Conservation (phyloP, 106 monocot species). For the Platanthera zijinensis region DNA sequence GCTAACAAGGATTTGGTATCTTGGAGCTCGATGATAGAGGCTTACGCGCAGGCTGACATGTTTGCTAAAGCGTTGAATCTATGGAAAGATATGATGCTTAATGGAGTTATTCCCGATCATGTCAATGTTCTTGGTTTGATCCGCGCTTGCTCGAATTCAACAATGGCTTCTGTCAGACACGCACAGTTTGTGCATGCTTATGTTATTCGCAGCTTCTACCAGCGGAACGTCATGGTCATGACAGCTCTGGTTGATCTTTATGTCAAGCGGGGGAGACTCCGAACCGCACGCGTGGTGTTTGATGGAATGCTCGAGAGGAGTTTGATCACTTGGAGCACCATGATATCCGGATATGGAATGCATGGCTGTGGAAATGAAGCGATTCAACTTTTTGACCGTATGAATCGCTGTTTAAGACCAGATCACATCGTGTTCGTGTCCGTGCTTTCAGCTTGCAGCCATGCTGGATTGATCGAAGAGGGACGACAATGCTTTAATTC, state of each 20-base stretch:
- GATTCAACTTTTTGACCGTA: conserved; percentile 16
- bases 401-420: conserved; percentile 9
- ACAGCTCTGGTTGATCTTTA: conserved; percentile 27
- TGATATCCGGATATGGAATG: conserved; percentile 39
- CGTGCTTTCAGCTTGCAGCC: conserved; percentile 32
- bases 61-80: conserved; percentile 27
- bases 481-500: conserved; percentile 27
- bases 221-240: conserved; percentile 16
- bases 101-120: conserved; percentile 7
- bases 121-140: conserved; percentile 16
- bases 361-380: conserved; percentile 26
- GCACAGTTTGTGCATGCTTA: conserved; percentile 19
- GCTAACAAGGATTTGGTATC: conserved; percentile 26
- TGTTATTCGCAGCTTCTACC: conserved; percentile 11
- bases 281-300: conserved; percentile 18
- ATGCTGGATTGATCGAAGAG: conserved; percentile 23
- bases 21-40: conserved; percentile 63
- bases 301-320: conserved; percentile 19
- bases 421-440: conserved; percentile 32
- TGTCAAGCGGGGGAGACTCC: conserved; percentile 17
- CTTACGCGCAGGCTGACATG: conserved; percentile 23
- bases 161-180: conserved; percentile 13
- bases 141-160: conserved; percentile 17
- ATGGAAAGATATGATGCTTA: conserved; percentile 29
- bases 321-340: conserved; percentile 31